Conservation (phyloP, 441 rosid genomes). For the Cnidoscolus chayamansa region DNA sequence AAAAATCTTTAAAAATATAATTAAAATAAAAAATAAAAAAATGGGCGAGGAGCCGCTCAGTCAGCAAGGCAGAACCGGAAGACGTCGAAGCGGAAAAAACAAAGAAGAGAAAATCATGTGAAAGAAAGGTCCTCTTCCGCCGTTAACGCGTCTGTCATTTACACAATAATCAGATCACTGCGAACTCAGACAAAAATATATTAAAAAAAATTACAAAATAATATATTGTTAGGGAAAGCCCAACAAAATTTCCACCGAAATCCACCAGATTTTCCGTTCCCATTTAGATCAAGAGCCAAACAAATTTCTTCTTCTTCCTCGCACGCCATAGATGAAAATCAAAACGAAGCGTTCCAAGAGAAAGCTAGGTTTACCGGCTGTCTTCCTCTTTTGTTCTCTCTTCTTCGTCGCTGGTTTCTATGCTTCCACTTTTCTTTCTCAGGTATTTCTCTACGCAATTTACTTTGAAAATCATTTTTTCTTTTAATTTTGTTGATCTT, state of each 20-base stretch:
- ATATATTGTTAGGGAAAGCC: background rate
- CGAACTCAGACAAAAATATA: too few relatives aligned
- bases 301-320: too few relatives aligned
- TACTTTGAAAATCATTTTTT: too few relatives aligned
- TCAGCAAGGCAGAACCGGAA: too few relatives aligned
- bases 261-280: background rate
- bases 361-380: slow-evolving; percentile 49
- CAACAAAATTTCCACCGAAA: background rate
- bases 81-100: too few relatives aligned
- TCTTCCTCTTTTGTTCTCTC: slow-evolving; percentile 43
- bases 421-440: slow-evolving; percentile 48
- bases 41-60: too few relatives aligned
- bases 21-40: too few relatives aligned
- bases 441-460: background rate
- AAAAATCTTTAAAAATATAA: too few relatives aligned
- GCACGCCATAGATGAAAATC: slow-evolving; percentile 43
- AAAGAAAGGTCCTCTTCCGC: background rate
- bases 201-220: too few relatives aligned
- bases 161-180: too few relatives aligned
- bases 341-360: slow-evolving; percentile 50
- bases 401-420: slow-evolving; percentile 68
- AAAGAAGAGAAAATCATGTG: background rate
- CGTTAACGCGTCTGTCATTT: slow-evolving; percentile 3
- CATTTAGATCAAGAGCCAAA: background rate
- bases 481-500: background rate